These are phyloP conservation scores for Talaromyces sp. DNA, from an alignment of 2,329 filamentous ascomycete species.

Conservation along the genomic window DNA sequence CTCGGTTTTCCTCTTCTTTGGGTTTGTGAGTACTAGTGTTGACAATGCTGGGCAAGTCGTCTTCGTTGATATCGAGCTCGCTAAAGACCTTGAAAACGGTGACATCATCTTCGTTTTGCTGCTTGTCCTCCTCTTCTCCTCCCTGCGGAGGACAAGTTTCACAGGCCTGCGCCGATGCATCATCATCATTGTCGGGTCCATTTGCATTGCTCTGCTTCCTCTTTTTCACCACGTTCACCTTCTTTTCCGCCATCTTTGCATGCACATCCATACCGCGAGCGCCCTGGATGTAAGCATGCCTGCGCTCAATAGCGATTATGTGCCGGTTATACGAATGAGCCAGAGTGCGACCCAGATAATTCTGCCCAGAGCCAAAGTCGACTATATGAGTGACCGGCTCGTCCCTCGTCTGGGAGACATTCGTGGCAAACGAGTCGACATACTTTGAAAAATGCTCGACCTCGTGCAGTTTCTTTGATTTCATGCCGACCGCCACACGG, in stretches of 20 bases:
- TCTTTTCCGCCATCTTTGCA: conserved; percentile 70
- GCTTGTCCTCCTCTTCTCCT: background rate
- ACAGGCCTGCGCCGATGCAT: background rate
- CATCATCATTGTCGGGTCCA: background rate
- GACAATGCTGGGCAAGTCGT: conserved; percentile 19
- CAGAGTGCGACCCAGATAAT: conserved; percentile 85
- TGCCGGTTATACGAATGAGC: conserved; percentile 81
- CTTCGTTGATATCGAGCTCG: conserved; percentile 28
- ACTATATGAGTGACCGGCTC: conserved; percentile 73
- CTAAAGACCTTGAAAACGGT: conserved; percentile 30
- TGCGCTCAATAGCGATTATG: conserved; percentile 86
- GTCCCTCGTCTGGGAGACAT: conserved; percentile 47
- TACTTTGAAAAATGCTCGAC: conserved; percentile 87
- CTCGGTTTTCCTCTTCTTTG: conserved; percentile 13
- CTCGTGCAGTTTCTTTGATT: conserved; percentile 91
- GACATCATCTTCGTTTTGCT: conserved; percentile 15
- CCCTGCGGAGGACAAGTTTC: conserved; percentile 56
- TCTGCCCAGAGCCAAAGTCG: conserved; percentile 95
- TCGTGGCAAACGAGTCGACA: conserved; percentile 61
- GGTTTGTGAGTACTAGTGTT: conserved; percentile 11
- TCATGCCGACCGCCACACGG: conserved; percentile 84
- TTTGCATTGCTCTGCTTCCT: conserved; percentile 64
- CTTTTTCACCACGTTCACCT: conserved; percentile 53
- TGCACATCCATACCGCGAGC: conserved; percentile 80
- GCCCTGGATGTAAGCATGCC: conserved; percentile 78